Percentiles rank a stretch among this genome's conserved stretches.
Conservation (phyloP, 805 yeast genomes). For the Henningerozyma blattae region DNA sequence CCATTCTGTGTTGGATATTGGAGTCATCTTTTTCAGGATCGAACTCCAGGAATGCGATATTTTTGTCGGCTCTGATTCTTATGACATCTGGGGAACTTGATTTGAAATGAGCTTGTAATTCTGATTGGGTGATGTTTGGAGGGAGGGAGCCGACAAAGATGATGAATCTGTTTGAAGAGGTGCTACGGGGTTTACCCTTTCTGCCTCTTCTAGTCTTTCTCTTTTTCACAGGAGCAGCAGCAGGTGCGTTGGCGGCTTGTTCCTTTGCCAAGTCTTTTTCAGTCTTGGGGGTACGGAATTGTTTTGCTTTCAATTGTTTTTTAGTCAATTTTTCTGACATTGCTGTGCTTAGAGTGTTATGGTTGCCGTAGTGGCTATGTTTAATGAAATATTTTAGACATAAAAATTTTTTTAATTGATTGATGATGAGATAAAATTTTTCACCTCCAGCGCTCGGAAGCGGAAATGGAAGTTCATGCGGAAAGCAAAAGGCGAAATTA, state of each 20-base stretch:
- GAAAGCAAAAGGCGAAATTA: too few relatives aligned
- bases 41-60: slow-evolving; percentile 87
- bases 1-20: slow-evolving; percentile 71
- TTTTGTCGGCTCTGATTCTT: slow-evolving; percentile 73
- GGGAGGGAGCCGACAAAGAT: slow-evolving; percentile 89
- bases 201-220: slow-evolving; percentile 46
- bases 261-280: too few relatives aligned
- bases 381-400: too few relatives aligned
- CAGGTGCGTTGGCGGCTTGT: slow-evolving; percentile 11
- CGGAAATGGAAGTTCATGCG: too few relatives aligned
- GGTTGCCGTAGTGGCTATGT: too few relatives aligned
- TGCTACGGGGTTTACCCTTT: slow-evolving; percentile 58
- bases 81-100: slow-evolving; percentile 61
- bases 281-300: slow-evolving; percentile 24
- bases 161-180: slow-evolving; percentile 55
- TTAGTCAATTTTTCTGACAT: slow-evolving; percentile 21
- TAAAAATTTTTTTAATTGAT: too few relatives aligned
- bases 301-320: slow-evolving; percentile 25
- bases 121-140: slow-evolving; percentile 49
- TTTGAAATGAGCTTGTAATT: slow-evolving; percentile 60
- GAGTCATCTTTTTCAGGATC: slow-evolving; percentile 29
- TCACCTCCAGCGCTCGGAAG: too few relatives aligned
- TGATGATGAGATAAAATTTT: too few relatives aligned
- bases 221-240: slow-evolving; percentile 39
- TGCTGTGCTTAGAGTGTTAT: too few relatives aligned